Evolutionary conservation across 2,329 filamentous ascomycete genomes (phyloP), one percentile per base, ranked within the genome.

Genomic region (Thelonectria blattea): DNA sequence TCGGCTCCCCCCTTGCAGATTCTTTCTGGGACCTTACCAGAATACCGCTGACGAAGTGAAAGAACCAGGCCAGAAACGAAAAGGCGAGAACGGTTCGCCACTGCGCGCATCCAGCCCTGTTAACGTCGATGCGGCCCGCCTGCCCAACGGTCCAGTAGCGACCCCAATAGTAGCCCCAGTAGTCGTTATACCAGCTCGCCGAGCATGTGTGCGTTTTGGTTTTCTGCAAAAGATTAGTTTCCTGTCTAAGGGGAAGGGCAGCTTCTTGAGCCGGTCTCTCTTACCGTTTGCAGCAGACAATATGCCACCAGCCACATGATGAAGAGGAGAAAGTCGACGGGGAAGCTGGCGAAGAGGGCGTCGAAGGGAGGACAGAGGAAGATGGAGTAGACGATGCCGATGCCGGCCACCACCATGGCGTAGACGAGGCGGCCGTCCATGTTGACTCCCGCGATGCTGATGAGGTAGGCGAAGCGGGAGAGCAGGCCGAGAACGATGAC

Each of bases 81-180:
- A 53, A 53, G 15, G 51, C 51, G 3, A 53, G 41, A 15, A 53
- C 51, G 8, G 51, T 53, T 15, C 51, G 42, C 51, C 51, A 53
- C n/a, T 53, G 39, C 12, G 39, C 24, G 15, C 51, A 53, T 15
- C 51, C 51, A 5, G 51, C 51, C n/a, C 41, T 45, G 2, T 15
- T 30, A 32, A 53, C 22, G 17, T 45, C 12, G 17, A 53, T 41
- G 2, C 15, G 11, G n/a, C 51, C 56, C 10, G 41, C 24, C 2
- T 54, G 67, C 1, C 68, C 68, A 24, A 48, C 46, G 6, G 15
- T 10, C 62, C 63, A 67, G 34, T 17, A 66, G 2, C 63, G 56
- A 5, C 68, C 65, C 71, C 71, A 73, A 43, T 71, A 71, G 52
- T 70, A 72, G 20, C 67, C 66, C 71, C 71, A 73, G 49, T 71